Conservation (phyloP, 129 eudicot genomes). For the Pulicaria dysenterica region DNA sequence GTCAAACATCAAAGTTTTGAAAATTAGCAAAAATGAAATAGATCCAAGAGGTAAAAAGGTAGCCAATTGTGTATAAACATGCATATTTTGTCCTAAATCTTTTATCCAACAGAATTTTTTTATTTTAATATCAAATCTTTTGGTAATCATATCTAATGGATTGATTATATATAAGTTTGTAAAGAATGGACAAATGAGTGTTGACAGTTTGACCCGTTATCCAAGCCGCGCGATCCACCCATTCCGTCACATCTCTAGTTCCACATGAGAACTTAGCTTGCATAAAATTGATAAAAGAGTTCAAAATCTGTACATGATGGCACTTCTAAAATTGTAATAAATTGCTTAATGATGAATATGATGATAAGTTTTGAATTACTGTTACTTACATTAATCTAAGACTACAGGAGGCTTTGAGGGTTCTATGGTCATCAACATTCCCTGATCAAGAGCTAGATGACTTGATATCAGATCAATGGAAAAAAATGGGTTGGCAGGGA, state of each 20-base stretch:
- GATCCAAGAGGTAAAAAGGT: not conserved
- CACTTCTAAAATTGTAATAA: slow-evolving; percentile 5
- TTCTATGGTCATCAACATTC: slow-evolving; percentile 85
- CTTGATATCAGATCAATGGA: slow-evolving; percentile 92
- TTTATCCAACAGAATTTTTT: slow-evolving; percentile 1
- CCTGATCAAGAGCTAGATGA: slow-evolving; percentile 65
- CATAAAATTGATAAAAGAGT: slow-evolving; percentile 12
- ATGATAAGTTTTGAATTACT: slow-evolving; percentile 20
- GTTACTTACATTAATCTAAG: slow-evolving; percentile 21
- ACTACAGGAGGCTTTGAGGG: slow-evolving; percentile 84
- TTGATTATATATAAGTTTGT: not conserved
- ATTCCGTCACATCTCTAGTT: not conserved
- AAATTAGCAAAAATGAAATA: not conserved
- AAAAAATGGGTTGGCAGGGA: slow-evolving; percentile 99
- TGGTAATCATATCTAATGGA: not conserved
- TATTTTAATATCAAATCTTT: not conserved
- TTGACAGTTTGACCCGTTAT: slow-evolving; percentile 3
- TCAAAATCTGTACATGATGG: not conserved
- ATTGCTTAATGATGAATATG: not conserved
- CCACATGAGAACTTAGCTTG: slow-evolving; percentile 1
- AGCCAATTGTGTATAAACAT: not conserved
- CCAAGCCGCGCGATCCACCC: not conserved
- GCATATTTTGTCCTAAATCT: not conserved
- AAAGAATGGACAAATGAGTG: not conserved
- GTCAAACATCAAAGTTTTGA: not conserved